Evolutionary conservation across 768 basidiomycete genomes (phyloP), one percentile per base, ranked within the genome.

Genomic region (Auricularia auricula-judae): DNA sequence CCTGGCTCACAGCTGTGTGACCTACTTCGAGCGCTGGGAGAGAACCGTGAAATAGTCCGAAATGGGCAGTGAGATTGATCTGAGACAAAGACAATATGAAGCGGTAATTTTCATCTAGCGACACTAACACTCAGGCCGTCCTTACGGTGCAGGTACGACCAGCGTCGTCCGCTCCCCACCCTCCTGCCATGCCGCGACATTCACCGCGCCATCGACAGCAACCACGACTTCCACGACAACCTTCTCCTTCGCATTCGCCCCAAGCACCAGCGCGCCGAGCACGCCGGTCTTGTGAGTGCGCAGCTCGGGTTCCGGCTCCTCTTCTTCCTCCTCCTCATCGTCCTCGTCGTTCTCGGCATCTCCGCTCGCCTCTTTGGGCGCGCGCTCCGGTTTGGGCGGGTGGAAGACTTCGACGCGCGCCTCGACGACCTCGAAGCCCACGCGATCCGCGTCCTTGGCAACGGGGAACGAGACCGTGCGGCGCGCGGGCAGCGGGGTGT

Each of bases 351-450:
- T 78, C 7, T 80, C 81, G 3, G 78, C 79, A 2, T 80, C 81
- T 10, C 78, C 77, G 16, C 75, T 71, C 29, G 82, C 81, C 7
- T 75, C 66, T 66, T 80, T 80, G 3, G 79, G 76, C 3, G 76
- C 78, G 29, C 82, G 76, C 70, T 82, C 85, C 68, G 88, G 56
- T 4, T 14, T 14, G 56, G 56, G 56, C 21, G 56, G 56, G 34
- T 59, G 56, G 11, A 59, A 87, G 21, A 86, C 72, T 64, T 83
- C 81, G 66, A 90, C 78, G 2, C 81, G 80, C 18, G 85, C 84
- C 71, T 93, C 89, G 88, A 88, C 90, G 34, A 92, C 75, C 73
- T 93, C 91, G 62, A 87, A 80, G 12, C 81, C 85, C 53, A 89
- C 76, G 68, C 76, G 76, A 3, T 42, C 58, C 69, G 79, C 81